Percentiles rank a stretch among this genome's conserved stretches.
Conservation (phyloP, 768 basidiomycete genomes). For the Tylopilus rubrobrunneus region DNA sequence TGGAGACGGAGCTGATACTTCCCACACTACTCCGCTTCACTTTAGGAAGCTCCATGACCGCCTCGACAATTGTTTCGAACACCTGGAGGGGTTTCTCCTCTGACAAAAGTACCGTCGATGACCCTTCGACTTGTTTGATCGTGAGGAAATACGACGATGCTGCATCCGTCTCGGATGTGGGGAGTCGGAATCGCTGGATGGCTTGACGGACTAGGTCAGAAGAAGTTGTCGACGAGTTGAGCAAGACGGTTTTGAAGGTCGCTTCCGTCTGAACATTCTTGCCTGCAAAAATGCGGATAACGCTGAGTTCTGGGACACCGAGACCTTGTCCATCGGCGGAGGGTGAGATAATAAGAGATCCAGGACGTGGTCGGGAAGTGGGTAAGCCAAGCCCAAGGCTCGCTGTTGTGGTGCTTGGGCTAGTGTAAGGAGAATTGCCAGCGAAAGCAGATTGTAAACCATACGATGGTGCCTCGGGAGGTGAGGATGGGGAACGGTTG, state of each 20-base stretch:
- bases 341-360: constrained; percentile 69
- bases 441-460: constrained; percentile 73
- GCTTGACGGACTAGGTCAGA: constrained; percentile 87
- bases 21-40: constrained; percentile 93
- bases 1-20: constrained; percentile 90
- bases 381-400: constrained; percentile 48
- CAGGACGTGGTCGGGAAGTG: constrained; percentile 60
- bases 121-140: constrained; percentile 89
- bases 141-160: constrained; percentile 79
- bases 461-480: constrained; percentile 71
- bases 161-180: constrained; percentile 50
- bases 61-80: constrained; percentile 82
- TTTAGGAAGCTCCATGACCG: constrained; percentile 75
- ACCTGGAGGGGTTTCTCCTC: constrained; percentile 83
- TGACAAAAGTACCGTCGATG: constrained; percentile 66
- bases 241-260: constrained; percentile 95
- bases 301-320: constrained; percentile 79
- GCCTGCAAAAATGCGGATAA: constrained; percentile 95
- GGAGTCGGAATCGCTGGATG: constrained; percentile 88
- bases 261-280: constrained; percentile 88
- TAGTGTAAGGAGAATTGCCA: constrained; percentile 38
- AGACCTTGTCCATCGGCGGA: constrained; percentile 58
- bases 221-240: constrained; percentile 83
- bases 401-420: constrained; percentile 37
- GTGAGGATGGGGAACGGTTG: constrained; percentile 76